Conservation (phyloP, 139 green algal genomes). For the Marvania coccoides region DNA sequence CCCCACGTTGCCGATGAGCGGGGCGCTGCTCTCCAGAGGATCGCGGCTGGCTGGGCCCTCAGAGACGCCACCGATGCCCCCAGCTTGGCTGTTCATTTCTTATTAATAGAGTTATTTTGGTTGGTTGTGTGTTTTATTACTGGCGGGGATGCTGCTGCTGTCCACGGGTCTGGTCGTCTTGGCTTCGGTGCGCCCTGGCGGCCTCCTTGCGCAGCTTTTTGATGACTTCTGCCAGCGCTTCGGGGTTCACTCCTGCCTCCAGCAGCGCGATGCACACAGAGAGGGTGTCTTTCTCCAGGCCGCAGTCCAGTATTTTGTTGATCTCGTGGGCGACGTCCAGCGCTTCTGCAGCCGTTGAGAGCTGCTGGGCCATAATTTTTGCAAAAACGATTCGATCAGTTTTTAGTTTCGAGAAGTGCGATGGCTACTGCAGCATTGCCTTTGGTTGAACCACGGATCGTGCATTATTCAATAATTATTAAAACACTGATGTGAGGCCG, state of each 20-base stretch:
- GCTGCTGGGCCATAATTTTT: no score
- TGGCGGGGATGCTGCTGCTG: background rate
- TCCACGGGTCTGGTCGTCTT: background rate
- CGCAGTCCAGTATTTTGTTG: conserved; percentile 27
- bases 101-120: no score
- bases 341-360: no score
- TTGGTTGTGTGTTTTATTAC: background rate
- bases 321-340: conserved; percentile 15
- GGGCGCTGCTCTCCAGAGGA: conserved; percentile 1
- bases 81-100: background rate
- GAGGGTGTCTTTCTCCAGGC: conserved; percentile 62
- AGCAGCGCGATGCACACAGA: conserved; percentile 60
- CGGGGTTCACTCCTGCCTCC: conserved; percentile 72
- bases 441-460: no score
- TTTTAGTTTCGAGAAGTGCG: no score
- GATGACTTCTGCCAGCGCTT: conserved; percentile 66
- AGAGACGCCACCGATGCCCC: background rate
- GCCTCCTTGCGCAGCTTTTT: conserved; percentile 54
- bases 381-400: no score
- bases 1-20: conserved; percentile 16
- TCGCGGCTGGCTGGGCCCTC: background rate
- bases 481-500: background rate
- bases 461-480: no score
- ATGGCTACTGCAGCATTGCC: no score
- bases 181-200: conserved; percentile 5